Base-by-base conservation (phyloP, 306 rosid species). In the Cucurbita moschata region DNA sequence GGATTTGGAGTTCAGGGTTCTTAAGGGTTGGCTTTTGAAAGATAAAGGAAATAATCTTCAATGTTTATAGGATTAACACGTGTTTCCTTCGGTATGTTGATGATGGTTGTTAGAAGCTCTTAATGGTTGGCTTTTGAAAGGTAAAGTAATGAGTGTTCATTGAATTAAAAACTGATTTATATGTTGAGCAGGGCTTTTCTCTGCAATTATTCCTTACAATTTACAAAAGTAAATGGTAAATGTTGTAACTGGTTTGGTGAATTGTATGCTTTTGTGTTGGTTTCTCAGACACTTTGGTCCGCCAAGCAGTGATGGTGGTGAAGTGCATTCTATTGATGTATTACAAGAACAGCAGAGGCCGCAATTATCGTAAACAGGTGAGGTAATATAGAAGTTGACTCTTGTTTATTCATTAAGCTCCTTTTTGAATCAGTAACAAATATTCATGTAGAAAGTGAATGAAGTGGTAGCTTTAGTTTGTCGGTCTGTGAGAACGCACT, bases 321-420 rank as follows among this genome's bases (percentile, higher is more conserved):
- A 94, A 94, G 88, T 94, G 92, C 79, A 62, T 81, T 75, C 77
- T 94, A 76, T 85, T 94, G 79, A 86, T 94, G 85, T 88, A 89
- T 85, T 89, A 83, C 86, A 94, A 89, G 89, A 94, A 91, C 79
- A 82, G 92, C 84, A 85, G 96, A 77, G 99, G 96, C 53, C 87
- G 90, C 60, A 88, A 88, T 83, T 94, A 94, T 75, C 91, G 97
- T 86, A 91, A 83, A 79, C 99, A 94, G 97, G 99, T 94, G 80
- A 82, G 68, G 49, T 69, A 63, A 50, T 50, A 50, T 70, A 70
- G 74, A 49, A 69, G 74, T 50, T 49, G 68, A 18, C 63, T 18
- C 64, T 37, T 54, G 37, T n/a, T 16, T 72, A 6, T 11, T n/a
- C 21, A n/a, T n/a, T 6, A 39, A 55, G 18, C 39, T 40, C 2